Evolutionary conservation across 2,329 filamentous ascomycete species (phyloP), one percentile per base, ranked within the genome.

Genomic region (Rasamsonia emersonii): DNA sequence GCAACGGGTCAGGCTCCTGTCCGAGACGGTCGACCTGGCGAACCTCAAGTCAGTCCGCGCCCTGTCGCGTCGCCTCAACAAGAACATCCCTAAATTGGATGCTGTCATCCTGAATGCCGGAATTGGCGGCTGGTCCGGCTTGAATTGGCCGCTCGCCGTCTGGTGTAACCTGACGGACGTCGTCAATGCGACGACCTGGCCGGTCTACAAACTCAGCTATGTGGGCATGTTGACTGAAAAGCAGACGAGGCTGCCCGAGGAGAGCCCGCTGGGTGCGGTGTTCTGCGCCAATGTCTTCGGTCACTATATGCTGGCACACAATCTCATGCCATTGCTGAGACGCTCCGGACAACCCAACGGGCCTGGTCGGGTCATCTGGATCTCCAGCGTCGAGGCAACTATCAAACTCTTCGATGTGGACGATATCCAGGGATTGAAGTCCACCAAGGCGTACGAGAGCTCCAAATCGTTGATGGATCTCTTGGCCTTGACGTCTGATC

Each of bases 221-320:
- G 51, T 68, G 3, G 79, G 79, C 15, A 61, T 67, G 37, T 36
- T 71, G 1, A 64, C 73, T n/a, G 62, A 64, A 38, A 58, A 62
- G 6, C 70, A 86, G 51, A 62, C 71, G 9, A 51, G 57, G 7
- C 33, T 33, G 5, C 35, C 41, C 3, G 46, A 61, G 10, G 73
- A 77, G 36, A 77, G 80, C 1, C 62, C 66, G 4, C 64, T 98
- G 1, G 88, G 86, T 3, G 71, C 85, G 44, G 77, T 94, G 11
- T 98, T 96, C 55, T 82, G 80, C 54, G 81, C 89, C 30, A 96
- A 96, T 52, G 73, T 94, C 18, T 96, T 98, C 53, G 91, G 91
- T 0, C 91, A 98, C 62, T 96, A 98, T 55, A 64, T 95, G 50
- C 75, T 98, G 15, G 75, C 76, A 10, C 88, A 94, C 56, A 77